Percentiles rank a stretch among this genome's conserved stretches.
These are phyloP conservation scores for Calonectria naviculata DNA, from an alignment of 2,329 filamentous ascomycete genomes.

Conservation along the genomic window DNA sequence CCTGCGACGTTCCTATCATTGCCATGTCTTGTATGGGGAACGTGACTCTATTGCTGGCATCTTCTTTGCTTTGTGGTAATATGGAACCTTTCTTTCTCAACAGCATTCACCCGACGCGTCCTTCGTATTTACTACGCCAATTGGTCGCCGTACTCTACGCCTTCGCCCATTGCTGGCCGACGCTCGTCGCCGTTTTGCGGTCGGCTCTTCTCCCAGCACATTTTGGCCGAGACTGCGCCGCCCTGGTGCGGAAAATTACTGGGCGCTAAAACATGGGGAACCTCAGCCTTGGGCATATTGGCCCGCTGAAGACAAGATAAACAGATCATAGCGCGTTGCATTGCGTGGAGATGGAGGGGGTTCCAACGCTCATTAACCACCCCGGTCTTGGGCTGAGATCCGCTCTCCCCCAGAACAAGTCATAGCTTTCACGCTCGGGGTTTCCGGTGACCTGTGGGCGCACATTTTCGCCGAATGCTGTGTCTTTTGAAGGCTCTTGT, in stretches of 20 bases:
- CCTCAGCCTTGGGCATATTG: slow-evolving; percentile 4
- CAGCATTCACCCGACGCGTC: neutral
- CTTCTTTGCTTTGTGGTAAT: neutral
- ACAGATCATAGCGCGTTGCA: neutral
- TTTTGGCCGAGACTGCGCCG: neutral
- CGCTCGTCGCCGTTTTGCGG: neutral
- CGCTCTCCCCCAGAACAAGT: neutral
- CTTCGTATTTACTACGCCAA: neutral
- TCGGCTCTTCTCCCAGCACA: neutral
- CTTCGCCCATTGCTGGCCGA: neutral
- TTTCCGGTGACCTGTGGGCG: neutral
- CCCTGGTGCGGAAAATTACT: neutral
- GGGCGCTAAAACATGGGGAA: neutral
- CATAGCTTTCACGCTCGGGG: neutral
- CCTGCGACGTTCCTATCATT: neutral
- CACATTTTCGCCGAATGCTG: neutral
- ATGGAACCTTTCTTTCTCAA: neutral
- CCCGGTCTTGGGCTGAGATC: neutral
- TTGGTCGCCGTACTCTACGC: neutral
- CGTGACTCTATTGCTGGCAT: neutral
- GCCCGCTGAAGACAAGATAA: neutral
- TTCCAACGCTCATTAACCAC: neutral
- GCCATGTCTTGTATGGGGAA: neutral
- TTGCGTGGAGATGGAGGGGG: neutral
- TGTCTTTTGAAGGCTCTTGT: neutral